Base-by-base conservation (phyloP, 163 green algal species). In the Picocystis sp. region DNA sequence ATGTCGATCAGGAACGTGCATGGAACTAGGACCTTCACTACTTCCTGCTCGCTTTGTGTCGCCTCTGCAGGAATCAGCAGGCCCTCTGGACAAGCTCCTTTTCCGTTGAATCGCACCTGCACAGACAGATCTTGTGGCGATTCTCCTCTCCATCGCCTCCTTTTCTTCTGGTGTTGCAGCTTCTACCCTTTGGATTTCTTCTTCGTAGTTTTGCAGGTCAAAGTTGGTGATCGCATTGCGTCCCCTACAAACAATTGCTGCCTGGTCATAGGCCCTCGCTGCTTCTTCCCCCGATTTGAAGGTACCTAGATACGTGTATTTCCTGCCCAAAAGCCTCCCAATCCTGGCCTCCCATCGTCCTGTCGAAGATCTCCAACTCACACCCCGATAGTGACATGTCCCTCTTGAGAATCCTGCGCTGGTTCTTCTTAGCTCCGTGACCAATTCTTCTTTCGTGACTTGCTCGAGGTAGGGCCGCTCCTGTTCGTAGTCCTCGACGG, bases 381-480 rank as follows among this genome's bases (percentile, higher is more conserved):
- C 53, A 11, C 53, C 53, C 15, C 53, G 38, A 12, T 38, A 56
- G 11, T 19, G 13, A 35, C 53, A 45, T 12, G 53, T 60, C 10
- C 53, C 53, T 17, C 53, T 44, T 15, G 33, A 23, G 22, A 60
- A 60, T 17, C 53, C 53, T 35, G 25, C 33, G 19, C 33, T 56
- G 11, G 35, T 33, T 19, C 53, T 45, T 11, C 53, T 44, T 45
- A 93, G 62, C 29, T 69, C 58, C 17, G 56, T 46, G 21, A 93
- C 69, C 14, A 88, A 60, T 22, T 78, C 61, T 6, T 87, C 83
- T 11, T 73, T 77, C 11, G 52, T 63, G 45, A 79, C 77, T 10
- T 19, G 41, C 25, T 52, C 47, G 38, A 89, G 72, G 21, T 55
- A 54, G 2, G 34, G 51, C 34, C 80, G 43, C 22, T 78, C 69